Conservation (phyloP, 1,284 basidiomycete genomes). For the Amylostereum areolatum region DNA sequence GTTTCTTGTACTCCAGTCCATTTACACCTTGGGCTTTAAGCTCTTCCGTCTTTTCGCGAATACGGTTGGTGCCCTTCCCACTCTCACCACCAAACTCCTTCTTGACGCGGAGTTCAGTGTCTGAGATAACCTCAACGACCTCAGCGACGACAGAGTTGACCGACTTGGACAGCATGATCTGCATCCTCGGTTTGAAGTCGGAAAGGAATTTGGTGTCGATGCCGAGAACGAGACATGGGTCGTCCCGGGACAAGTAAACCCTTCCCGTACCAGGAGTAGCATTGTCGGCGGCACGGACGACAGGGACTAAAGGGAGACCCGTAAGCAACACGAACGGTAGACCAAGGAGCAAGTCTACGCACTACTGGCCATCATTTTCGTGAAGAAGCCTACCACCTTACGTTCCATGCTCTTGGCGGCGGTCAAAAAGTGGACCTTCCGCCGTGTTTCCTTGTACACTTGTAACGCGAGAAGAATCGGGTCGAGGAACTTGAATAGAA, state of each 20-base stretch:
- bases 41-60: constrained; percentile 65
- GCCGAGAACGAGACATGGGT: constrained; percentile 78
- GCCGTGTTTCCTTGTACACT: constrained; percentile 79
- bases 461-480: constrained; percentile 87
- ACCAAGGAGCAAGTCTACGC: constrained; percentile 28
- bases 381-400: constrained; percentile 78
- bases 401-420: constrained; percentile 92
- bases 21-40: constrained; percentile 42
- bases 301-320: constrained; percentile 62
- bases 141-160: constrained; percentile 78
- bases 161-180: constrained; percentile 85
- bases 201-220: constrained; percentile 74
- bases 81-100: constrained; percentile 84
- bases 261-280: constrained; percentile 77
- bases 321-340: constrained; percentile 14
- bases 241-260: constrained; percentile 68
- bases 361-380: constrained; percentile 89
- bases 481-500: constrained; percentile 77
- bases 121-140: constrained; percentile 85
- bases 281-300: constrained; percentile 87
- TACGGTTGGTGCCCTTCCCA: constrained; percentile 67
- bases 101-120: constrained; percentile 82
- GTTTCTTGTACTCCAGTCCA: constrained; percentile 70
- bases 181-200: constrained; percentile 78
- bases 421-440: constrained; percentile 85